Evolutionary conservation across 495 filamentous ascomycete genomes (phyloP).

Genomic region (Aspergillus ostianus): DNA sequence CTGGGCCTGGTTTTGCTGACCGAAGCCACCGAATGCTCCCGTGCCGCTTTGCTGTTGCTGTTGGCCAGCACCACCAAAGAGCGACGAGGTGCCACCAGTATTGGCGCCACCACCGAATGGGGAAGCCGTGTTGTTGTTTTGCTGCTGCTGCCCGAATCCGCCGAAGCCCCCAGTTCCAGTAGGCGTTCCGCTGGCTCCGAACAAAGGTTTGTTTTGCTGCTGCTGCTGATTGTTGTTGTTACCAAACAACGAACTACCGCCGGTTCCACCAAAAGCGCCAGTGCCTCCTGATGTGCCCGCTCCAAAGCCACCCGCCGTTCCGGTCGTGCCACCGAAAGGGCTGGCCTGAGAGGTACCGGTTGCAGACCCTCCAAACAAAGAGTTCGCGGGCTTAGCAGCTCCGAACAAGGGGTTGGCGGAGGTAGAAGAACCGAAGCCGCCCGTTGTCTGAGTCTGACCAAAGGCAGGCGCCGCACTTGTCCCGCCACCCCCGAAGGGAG

Average conservation of each 20-base stretch:
- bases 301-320: constrained; percentile 32
- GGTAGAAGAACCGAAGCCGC: constrained; percentile 56
- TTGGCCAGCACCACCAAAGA: constrained; percentile 40
- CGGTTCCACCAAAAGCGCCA: constrained; percentile 21
- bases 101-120: constrained; percentile 32
- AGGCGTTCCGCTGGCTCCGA: constrained; percentile 26
- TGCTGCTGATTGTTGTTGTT: constrained; percentile 33
- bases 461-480: constrained; percentile 45
- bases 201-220: constrained; percentile 41
- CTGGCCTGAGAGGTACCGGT: constrained; percentile 26
- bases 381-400: constrained; percentile 37
- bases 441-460: constrained; percentile 51
- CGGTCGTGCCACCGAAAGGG: constrained; percentile 27
- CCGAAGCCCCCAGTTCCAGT: constrained; percentile 35
- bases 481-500: constrained; percentile 52
- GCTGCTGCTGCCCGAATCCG: constrained; percentile 39
- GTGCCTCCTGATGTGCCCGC: constrained; percentile 24
- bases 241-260: constrained; percentile 48
- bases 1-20: constrained; percentile 42
- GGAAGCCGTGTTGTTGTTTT: constrained; percentile 33
- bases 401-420: constrained; percentile 41
- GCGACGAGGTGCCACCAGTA: constrained; percentile 27
- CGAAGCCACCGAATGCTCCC: constrained; percentile 45
- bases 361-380: constrained; percentile 38
- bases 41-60: constrained; percentile 37